Conservation (phyloP, 164 flowering plant species). For the Hamamelis virginiana region DNA sequence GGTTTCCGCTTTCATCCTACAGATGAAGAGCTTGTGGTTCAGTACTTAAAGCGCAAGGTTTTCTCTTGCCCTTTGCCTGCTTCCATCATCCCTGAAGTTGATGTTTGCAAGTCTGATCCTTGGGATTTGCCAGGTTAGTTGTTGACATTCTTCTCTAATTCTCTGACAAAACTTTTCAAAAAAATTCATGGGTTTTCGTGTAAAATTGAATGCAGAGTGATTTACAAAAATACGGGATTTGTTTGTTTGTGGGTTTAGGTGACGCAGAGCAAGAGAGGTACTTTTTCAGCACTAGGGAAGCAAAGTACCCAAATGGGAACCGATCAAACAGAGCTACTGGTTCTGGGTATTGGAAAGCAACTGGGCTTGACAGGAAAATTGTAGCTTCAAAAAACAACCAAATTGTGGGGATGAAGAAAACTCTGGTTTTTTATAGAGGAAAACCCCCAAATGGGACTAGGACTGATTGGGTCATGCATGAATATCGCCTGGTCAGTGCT, state of each 20-base stretch:
- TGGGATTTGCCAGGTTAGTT: slow-evolving; percentile 75
- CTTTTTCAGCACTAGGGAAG: slow-evolving; percentile 69
- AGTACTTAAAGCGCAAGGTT: slow-evolving; percentile 61
- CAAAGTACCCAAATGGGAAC: slow-evolving; percentile 69
- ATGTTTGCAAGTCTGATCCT: slow-evolving; percentile 72
- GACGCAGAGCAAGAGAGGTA: slow-evolving; percentile 62
- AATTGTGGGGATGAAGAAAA: slow-evolving; percentile 70
- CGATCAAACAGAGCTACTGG: slow-evolving; percentile 67
- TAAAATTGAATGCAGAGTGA: no score
- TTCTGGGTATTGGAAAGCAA: slow-evolving; percentile 79
- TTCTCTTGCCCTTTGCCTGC: slow-evolving; percentile 65
- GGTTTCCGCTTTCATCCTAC: slow-evolving; percentile 76
- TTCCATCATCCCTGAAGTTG: slow-evolving; percentile 67
- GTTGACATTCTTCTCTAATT: neutral
- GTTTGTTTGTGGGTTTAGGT: slow-evolving; percentile 32
- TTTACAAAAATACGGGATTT: no score
- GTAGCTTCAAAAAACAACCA: slow-evolving; percentile 26
- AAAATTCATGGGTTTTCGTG: slow-evolving; percentile 6
- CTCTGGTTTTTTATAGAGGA: slow-evolving; percentile 71
- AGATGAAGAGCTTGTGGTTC: slow-evolving; percentile 67
- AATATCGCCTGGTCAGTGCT: slow-evolving; percentile 41
- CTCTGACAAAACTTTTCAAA: neutral
- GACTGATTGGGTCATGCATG: slow-evolving; percentile 83
- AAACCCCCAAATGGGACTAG: slow-evolving; percentile 65
- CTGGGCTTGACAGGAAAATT: slow-evolving; percentile 60